A percentile compares a stretch with the other conserved stretches of the same genome.
Evolutionary conservation across 140 eudicot species (phyloP).

Genomic region (Eryngium alpinum): DNA sequence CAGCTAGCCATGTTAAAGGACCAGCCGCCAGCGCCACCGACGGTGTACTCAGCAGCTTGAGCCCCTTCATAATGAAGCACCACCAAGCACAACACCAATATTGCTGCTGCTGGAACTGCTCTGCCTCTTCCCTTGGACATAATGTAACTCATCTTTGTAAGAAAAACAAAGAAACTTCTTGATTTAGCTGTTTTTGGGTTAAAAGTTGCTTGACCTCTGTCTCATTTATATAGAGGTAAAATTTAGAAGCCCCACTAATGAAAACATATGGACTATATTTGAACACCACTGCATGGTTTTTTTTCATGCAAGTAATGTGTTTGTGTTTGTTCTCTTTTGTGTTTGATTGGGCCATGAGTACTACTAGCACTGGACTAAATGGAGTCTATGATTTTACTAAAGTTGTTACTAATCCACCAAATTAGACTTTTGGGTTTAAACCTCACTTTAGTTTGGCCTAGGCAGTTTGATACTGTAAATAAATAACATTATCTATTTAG

Average conservation of each 20-base stretch:
- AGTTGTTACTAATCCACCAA: neutral
- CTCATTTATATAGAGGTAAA: neutral
- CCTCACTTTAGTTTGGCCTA: neutral
- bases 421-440: neutral
- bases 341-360: neutral
- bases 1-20: slow-evolving; percentile 37
- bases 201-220: neutral
- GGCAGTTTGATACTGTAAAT: too few species aligned
- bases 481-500: too few species aligned
- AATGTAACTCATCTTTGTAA: neutral
- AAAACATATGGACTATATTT: neutral
- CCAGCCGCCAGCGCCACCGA: slow-evolving; percentile 67
- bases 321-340: too few species aligned
- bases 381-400: neutral
- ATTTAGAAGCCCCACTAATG: neutral
- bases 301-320: too few species aligned
- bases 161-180: neutral
- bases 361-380: neutral
- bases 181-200: neutral
- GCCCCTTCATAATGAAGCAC: slow-evolving; percentile 35
- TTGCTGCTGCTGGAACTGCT: slow-evolving; percentile 35
- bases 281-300: too few species aligned
- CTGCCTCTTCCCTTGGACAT: slow-evolving; percentile 86
- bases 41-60: slow-evolving; percentile 48
- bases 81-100: slow-evolving; percentile 22